A percentile compares a stretch with the other conserved stretches of the same genome.
Evolutionary conservation across 345 rosid genomes (phyloP).

Genomic region (Theobroma cacao): DNA sequence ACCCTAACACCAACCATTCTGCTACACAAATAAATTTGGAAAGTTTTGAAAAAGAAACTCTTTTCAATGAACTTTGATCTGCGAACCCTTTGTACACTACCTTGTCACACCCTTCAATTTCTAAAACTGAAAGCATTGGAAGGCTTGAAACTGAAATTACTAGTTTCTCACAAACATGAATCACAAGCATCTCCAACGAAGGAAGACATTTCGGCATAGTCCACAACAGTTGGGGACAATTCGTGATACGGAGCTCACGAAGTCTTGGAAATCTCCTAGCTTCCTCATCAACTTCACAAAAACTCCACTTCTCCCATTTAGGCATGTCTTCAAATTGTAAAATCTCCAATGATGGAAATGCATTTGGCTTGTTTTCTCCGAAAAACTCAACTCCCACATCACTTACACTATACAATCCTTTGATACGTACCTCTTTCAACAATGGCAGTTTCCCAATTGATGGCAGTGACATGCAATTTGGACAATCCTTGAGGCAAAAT

Average conservation of each 20-base stretch:
- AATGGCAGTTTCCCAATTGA: not conserved
- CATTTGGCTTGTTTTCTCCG: not conserved
- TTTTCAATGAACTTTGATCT: not conserved
- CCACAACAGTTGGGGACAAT: not conserved
- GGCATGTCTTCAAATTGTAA: not conserved
- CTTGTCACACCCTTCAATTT: not conserved
- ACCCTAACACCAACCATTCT: not conserved
- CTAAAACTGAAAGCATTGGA: not conserved
- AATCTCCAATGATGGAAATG: not conserved
- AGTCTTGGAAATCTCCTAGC: not conserved
- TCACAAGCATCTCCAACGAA: not conserved
- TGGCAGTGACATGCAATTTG: not conserved
- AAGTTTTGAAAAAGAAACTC: not conserved
- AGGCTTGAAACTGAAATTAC: not conserved
- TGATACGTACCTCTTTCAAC: not conserved
- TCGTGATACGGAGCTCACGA: not conserved
- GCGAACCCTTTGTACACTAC: not conserved
- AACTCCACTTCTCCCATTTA: not conserved
- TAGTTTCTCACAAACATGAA: not conserved
- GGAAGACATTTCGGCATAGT: not conserved
- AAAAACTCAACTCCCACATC: not conserved
- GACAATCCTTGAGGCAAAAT: not conserved
- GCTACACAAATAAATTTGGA: not conserved
- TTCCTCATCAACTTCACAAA: not conserved
- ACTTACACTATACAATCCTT: not conserved